Evolutionary conservation across 306 rosid genomes (phyloP), one percentile per base, ranked within the genome.

Genomic region (Myrica gale): DNA sequence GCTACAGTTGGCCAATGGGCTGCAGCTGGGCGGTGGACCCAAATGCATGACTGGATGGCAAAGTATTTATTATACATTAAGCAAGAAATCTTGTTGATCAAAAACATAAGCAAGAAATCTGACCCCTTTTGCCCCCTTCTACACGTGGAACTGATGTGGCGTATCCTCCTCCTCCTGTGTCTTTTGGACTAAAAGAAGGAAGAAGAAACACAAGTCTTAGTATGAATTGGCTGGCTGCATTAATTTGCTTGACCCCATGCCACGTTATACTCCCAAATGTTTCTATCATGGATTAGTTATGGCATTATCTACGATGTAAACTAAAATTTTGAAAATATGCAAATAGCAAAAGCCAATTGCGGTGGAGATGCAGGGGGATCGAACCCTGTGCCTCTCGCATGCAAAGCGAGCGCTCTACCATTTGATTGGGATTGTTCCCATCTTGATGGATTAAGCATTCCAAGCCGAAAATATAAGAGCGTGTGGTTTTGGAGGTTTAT

Each of bases 381-480:
- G 86, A 89, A 85, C 90, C 87, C 88, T 85, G 87, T 85, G 71
- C 84, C 86, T 83, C 87, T 48, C 53, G 89, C 89, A 83, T 85
- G 87, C 89, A 88, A 83, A 88, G 88, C 86, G 85, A 80, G 92
- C 92, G 88, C 92, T 85, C 87, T 84, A 85, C 92, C 92, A 88
- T 82, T 86, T 88, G 87, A n/a, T n/a, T n/a, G n/a, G n/a, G n/a
- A n/a, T n/a, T n/a, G n/a, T n/a, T n/a, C n/a, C n/a, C n/a, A n/a
- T n/a, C n/a, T n/a, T n/a, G n/a, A n/a, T n/a, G n/a, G n/a, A n/a
- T n/a, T n/a, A n/a, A n/a, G n/a, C n/a, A n/a, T n/a, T n/a, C n/a
- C n/a, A n/a, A n/a, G n/a, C n/a, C n/a, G n/a, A n/a, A n/a, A n/a
- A n/a, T n/a, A n/a, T n/a, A n/a, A n/a, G n/a, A n/a, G n/a, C n/a